Conservation (phyloP, 176 grass and related monocot genomes). For the Musa itinerans region DNA sequence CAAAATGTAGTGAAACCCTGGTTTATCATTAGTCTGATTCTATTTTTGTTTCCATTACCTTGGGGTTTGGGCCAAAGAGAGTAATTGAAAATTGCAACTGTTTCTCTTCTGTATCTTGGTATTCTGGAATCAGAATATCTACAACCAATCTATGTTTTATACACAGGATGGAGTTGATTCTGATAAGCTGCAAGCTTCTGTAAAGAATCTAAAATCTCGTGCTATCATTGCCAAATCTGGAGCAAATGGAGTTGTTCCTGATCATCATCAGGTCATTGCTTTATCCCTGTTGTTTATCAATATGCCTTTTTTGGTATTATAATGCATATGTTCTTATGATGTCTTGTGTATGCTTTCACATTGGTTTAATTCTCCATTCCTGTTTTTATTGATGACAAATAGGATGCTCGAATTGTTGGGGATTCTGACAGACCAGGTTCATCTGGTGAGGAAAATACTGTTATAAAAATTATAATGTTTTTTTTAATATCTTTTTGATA, state of each 20-base stretch:
- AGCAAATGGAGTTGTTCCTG: constrained; percentile 40
- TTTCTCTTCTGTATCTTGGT: background rate
- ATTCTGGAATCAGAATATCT: background rate
- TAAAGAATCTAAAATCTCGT: constrained; percentile 53
- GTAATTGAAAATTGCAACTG: background rate
- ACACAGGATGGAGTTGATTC: constrained; percentile 52
- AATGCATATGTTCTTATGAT: background rate
- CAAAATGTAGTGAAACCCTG: too few species aligned
- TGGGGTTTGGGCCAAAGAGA: too few species aligned
- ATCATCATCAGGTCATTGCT: constrained; percentile 25
- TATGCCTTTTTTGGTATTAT: background rate
- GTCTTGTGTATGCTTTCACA: constrained; percentile 11
- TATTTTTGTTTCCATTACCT: too few species aligned
- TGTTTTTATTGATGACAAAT: constrained; percentile 18
- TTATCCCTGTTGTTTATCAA: constrained; percentile 2
- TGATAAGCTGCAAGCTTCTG: constrained; percentile 42
- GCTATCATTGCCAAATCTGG: constrained; percentile 48
- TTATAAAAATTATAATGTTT: background rate
- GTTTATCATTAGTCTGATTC: too few species aligned
- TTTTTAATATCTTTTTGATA: background rate
- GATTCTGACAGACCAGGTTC: constrained; percentile 31
- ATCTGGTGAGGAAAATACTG: constrained; percentile 19
- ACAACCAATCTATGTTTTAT: background rate
- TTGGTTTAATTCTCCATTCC: constrained; percentile 4
- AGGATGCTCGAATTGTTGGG: constrained; percentile 29